Conservation (phyloP, 2,329 filamentous ascomycete species). For the Salinomyces thailandicus region DNA sequence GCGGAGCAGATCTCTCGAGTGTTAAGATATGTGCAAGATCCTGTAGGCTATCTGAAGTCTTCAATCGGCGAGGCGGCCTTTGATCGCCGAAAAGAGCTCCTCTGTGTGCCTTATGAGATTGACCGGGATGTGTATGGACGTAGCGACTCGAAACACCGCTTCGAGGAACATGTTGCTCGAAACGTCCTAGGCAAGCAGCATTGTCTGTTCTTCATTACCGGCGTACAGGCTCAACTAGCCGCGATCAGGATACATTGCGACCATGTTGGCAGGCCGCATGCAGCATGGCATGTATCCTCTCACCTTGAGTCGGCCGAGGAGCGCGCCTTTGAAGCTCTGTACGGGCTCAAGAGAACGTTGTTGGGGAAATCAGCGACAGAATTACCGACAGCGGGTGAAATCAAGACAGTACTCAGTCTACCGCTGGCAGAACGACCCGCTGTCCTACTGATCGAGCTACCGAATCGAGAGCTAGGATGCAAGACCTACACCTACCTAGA, state of each 20-base stretch:
- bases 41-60: constrained; percentile 8
- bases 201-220: constrained; percentile 18
- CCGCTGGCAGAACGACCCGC: constrained; percentile 9
- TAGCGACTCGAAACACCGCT: constrained; percentile 11
- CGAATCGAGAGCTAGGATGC: constrained; percentile 15
- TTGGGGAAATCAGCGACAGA: constrained; percentile 7
- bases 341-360: constrained; percentile 10
- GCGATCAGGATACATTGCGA: constrained; percentile 13
- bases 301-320: constrained; percentile 15
- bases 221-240: constrained; percentile 15
- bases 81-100: constrained; percentile 5
- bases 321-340: constrained; percentile 8
- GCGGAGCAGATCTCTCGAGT: constrained; percentile 2
- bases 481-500: constrained; percentile 13
- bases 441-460: constrained; percentile 14
- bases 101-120: constrained; percentile 9
- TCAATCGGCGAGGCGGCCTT: constrained; percentile 9
- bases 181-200: constrained; percentile 12
- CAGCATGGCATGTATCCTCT: constrained; percentile 15
- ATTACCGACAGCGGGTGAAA: constrained; percentile 11
- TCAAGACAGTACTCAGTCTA: constrained; percentile 6
- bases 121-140: constrained; percentile 13
- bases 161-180: constrained; percentile 13
- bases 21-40: constrained; percentile 8
- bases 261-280: constrained; percentile 2